Evolutionary conservation across 2,329 filamentous ascomycete species (phyloP), one percentile per base, ranked within the genome.

Genomic region (Apiospora pterosperma): DNA sequence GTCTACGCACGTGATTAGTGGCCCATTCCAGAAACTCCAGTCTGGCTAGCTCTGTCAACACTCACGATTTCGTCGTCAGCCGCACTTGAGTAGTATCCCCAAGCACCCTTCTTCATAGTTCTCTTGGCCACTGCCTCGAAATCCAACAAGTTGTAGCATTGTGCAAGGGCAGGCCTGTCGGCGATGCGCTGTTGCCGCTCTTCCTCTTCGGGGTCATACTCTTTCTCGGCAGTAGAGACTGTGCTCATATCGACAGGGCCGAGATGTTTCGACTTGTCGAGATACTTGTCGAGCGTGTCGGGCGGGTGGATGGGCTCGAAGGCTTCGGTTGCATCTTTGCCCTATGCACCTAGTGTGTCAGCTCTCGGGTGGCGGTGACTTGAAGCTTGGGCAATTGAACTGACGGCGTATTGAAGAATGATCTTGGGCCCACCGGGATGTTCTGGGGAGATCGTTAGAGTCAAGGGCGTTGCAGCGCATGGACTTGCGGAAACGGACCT

Each of bases 81-180:
- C 64, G 92, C 95, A 74, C 92, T 96, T 0, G 93, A 97, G 78
- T 99, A 99, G 81, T 99, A 99, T 31, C 92, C 96, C 96, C 96
- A 99, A 0, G 95, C 95, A 1, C 90, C 91, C 82, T 92, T 96
- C 86, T 97, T 97, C 95, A 98, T 97, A 64, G 96, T 88, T 42
- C 88, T 84, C 72, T 90, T 89, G 5, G 96, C 96, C 39, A 98
- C 95, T 4, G 92, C 89, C 83, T 99, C 96, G 76, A 99, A 99
- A 80, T 99, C 96, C 81, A 96, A 87, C 66, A 97, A 80, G 76
- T 97, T 97, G 79, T 94, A 97, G 82, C 93, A 97, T 76, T 96
- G 91, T 69, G 92, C 90, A 66, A 97, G 81, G 59, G 89, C 82
- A 0, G 94, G 94, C 88, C 93, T 96, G 66, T 85, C 81, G 70